Base-by-base conservation (phyloP, 805 yeast species). In the Wickerhamiella nectarea region DNA sequence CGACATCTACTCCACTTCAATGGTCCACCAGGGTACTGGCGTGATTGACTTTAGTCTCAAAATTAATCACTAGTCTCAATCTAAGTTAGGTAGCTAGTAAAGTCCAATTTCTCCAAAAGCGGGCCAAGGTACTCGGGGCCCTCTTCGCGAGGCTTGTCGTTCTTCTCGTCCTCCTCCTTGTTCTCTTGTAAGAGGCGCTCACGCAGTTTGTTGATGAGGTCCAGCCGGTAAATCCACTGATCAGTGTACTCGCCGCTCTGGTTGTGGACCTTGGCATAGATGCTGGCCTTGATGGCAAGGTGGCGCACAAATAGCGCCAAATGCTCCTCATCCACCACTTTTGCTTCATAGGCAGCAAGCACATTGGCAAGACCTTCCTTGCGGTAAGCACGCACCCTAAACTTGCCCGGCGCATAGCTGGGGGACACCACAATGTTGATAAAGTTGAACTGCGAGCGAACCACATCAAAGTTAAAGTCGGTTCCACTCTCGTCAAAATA, bases 21-120 rank as follows among this genome's bases (percentile, higher is more conserved):
- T 86, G 14, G 78, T 89, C 47, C 97, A 87, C 59, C 97, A 87
- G 64, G 96, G 96, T n/a, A 70, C 78, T 8, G 75, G 78, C 0
- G 72, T 81, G 24, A 70, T 87, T 48, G 97, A 87, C 58, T 87
- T 79, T 60, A 80, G 93, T 22, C 69, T 87, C 59, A 87, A 87
- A 60, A 77, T 85, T 45, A 69, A 66, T 38, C 70, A 65, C 45
- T 60, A 51, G 34, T 4, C 6, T n/a, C 4, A 6, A 15, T 3
- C 4, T 33, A 21, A 5, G 8, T 8, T 15, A 10, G 7, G 14
- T 36, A 21, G 18, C 11, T 40, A 10, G 56, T 45, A 48, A 55
- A 53, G 33, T 55, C 57, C 41, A 54, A 46, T 51, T 51, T 45
- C 22, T 38, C 38, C 18, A 51, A 38, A 14, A 49, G 14, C 21